Conservation (phyloP, 768 basidiomycete genomes). For the Suillus weaverae region DNA sequence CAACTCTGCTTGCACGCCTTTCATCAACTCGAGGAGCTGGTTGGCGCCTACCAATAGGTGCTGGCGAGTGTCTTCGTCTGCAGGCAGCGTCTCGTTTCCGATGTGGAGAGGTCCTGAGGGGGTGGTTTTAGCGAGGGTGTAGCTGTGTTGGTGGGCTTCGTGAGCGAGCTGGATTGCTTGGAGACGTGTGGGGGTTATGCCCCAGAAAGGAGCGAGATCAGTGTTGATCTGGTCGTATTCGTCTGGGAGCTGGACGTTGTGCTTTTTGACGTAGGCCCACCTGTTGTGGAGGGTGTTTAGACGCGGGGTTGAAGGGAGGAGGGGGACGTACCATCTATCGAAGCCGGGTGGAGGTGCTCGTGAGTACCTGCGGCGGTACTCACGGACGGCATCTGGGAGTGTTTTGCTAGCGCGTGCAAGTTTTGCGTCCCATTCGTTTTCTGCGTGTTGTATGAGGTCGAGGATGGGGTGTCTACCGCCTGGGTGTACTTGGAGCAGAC, state of each 20-base stretch:
- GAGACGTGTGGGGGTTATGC: constrained; percentile 36
- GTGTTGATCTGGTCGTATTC: constrained; percentile 53
- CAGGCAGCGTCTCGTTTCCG: constrained; percentile 18
- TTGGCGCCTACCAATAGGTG: constrained; percentile 23
- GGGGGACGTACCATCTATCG: constrained; percentile 42
- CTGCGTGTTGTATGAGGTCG: constrained; percentile 40
- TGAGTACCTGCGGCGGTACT: constrained; percentile 40
- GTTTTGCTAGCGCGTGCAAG: constrained; percentile 37
- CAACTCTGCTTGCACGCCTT: constrained; percentile 39
- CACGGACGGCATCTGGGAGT: constrained; percentile 38
- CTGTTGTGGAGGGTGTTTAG: constrained; percentile 16
- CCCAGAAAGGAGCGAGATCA: constrained; percentile 47
- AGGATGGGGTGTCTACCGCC: constrained; percentile 44
- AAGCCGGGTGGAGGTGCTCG: constrained; percentile 45
- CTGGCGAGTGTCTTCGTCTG: background rate
- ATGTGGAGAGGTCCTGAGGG: constrained; percentile 12
- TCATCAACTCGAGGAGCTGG: constrained; percentile 41
- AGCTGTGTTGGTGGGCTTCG: constrained; percentile 34
- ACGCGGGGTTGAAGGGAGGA: background rate
- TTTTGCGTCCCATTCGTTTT: constrained; percentile 41
- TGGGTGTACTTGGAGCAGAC: constrained; percentile 38
- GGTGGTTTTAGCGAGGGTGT: constrained; percentile 33
- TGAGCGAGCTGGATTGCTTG: constrained; percentile 26
- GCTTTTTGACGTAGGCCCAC: constrained; percentile 46
- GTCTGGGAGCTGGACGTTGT: constrained; percentile 51